These are phyloP conservation scores for Curvularia lunata DNA, from an alignment of 2,329 filamentous ascomycete species.

Conservation along the genomic window DNA sequence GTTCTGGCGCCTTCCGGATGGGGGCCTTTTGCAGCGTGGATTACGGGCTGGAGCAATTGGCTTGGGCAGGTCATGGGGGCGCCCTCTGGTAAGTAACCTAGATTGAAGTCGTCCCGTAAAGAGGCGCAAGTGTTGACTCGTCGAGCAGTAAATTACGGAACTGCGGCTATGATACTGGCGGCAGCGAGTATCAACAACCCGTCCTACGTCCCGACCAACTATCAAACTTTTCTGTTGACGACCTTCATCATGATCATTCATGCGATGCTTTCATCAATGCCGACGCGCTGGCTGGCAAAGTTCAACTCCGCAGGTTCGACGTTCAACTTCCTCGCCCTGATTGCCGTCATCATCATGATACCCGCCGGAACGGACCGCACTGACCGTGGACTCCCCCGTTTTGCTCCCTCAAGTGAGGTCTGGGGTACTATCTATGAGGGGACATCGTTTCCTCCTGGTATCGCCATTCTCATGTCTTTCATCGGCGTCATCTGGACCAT, in stretches of 20 bases:
- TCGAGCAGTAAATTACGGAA: slow-evolving; percentile 66
- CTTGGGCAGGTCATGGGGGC: slow-evolving; percentile 70
- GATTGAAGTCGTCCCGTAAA: background rate
- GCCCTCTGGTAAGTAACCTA: slow-evolving; percentile 55
- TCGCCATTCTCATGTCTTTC: slow-evolving; percentile 74
- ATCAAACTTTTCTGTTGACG: slow-evolving; percentile 73
- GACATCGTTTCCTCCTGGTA: slow-evolving; percentile 70
- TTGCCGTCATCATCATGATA: slow-evolving; percentile 72
- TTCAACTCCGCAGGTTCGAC: slow-evolving; percentile 74
- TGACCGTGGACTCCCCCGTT: slow-evolving; percentile 62
- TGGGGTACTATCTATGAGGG: slow-evolving; percentile 71
- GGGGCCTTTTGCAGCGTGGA: slow-evolving; percentile 70
- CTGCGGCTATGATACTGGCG: slow-evolving; percentile 73
- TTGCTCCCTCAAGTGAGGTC: slow-evolving; percentile 64
- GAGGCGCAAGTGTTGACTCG: background rate
- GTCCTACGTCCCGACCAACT: slow-evolving; percentile 67
- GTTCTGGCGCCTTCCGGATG: slow-evolving; percentile 71
- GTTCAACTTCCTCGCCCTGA: slow-evolving; percentile 72
- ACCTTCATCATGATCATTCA: slow-evolving; percentile 72
- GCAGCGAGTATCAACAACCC: slow-evolving; percentile 72
- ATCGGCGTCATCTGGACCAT: slow-evolving; percentile 74
- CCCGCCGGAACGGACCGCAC: slow-evolving; percentile 63
- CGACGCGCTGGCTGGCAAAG: slow-evolving; percentile 72
- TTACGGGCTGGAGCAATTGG: slow-evolving; percentile 76
- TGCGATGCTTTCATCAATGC: slow-evolving; percentile 70